Evolutionary conservation across 192 early-diverging fungal species (phyloP).

Genomic region (Gryganskiella cystojenkinii): DNA sequence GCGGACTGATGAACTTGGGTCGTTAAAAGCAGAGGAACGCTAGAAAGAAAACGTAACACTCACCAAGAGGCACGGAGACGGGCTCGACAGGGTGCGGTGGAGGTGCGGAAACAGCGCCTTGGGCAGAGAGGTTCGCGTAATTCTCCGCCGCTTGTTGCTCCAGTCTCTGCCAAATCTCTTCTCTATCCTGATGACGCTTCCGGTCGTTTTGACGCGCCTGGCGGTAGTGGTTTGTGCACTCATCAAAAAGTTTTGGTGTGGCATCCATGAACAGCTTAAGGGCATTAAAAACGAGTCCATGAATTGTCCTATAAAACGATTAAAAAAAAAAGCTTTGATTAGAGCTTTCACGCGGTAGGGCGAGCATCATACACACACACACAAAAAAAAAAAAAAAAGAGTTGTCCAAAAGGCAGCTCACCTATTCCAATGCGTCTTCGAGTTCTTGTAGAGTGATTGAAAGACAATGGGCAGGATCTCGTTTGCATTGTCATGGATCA

Average conservation of each 20-base stretch:
- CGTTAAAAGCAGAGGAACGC: too few relatives aligned
- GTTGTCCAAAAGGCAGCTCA: too few relatives aligned
- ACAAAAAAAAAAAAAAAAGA: too few relatives aligned
- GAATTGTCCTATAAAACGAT: constrained; percentile 79
- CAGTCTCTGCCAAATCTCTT: constrained; percentile 83
- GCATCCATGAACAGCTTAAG: constrained; percentile 98
- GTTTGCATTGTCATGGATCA: constrained; percentile 94
- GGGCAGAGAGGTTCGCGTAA: constrained; percentile 38
- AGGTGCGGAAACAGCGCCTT: constrained; percentile 32
- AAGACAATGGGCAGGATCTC: constrained; percentile 97
- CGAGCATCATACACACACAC: too few relatives aligned
- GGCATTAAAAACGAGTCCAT: constrained; percentile 96
- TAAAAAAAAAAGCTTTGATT: not conserved
- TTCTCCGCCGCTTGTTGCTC: constrained; percentile 64
- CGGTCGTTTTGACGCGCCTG: constrained; percentile 87
- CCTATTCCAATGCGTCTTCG: constrained; percentile 98
- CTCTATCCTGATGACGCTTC: constrained; percentile 82
- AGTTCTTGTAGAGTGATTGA: constrained; percentile 92
- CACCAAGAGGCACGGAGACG: constrained; percentile 42
- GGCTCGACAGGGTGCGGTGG: constrained; percentile 23
- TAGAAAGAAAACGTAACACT: not conserved
- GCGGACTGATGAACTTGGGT: too few relatives aligned
- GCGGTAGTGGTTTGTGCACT: constrained; percentile 95
- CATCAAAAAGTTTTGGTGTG: constrained; percentile 95
- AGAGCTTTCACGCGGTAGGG: too few relatives aligned